A percentile compares a stretch with the other conserved stretches of the same genome.
Conservation (phyloP, 441 rosid species). For the Adansonia grandidieri region DNA sequence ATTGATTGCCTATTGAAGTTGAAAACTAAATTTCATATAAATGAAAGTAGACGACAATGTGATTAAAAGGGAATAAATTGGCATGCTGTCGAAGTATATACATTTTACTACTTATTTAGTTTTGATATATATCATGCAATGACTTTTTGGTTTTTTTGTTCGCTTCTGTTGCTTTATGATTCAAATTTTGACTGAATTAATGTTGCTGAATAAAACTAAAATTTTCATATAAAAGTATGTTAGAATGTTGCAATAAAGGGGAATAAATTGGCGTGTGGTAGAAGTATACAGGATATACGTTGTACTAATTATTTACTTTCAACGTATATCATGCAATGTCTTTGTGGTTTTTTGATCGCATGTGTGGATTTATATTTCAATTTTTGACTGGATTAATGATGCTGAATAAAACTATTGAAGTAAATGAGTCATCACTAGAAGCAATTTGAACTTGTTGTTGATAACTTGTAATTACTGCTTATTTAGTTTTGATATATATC, state of each 20-base stretch:
- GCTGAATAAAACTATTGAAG: background rate
- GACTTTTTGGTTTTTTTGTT: too few species aligned
- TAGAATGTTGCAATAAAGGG: too few species aligned
- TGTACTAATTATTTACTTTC: background rate
- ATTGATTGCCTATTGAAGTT: background rate
- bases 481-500: too few species aligned
- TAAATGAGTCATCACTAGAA: slow-evolving; percentile 5
- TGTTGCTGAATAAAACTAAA: too few species aligned
- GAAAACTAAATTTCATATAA: background rate
- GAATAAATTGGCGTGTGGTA: too few species aligned
- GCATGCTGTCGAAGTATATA: too few species aligned
- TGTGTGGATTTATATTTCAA: background rate
- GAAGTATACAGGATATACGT: background rate
- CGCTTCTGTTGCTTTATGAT: too few species aligned
- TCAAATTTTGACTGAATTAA: too few species aligned
- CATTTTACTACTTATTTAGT: too few species aligned
- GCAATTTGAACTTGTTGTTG: background rate
- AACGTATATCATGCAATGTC: background rate
- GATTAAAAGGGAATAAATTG: background rate
- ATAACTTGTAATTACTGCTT: slow-evolving; percentile 31
- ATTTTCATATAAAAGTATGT: too few species aligned
- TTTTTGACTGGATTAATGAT: background rate
- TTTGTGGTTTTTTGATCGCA: background rate
- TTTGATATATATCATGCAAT: too few species aligned
- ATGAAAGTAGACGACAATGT: background rate